phyloP scores from a whole-genome alignment of 805 yeast species.

The Helenozyma baotianmanensis region DNA sequence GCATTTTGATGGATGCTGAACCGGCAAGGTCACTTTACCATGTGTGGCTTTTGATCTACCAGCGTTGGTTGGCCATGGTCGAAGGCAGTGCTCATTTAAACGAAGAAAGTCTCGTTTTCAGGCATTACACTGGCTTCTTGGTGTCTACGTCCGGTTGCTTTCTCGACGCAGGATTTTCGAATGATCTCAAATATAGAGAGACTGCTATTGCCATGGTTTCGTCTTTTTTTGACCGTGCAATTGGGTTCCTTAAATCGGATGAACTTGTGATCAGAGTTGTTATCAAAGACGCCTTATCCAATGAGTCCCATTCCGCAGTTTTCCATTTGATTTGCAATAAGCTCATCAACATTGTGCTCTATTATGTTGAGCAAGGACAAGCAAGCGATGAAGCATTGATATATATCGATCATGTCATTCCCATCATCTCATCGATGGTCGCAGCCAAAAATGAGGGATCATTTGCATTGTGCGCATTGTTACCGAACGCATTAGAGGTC shows the following conservation, averaged over 20 bases:
- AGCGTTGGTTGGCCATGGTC: slow-evolving; percentile 41
- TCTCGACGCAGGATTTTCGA: slow-evolving; percentile 28
- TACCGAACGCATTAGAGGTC: slow-evolving; percentile 26
- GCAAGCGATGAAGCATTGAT: slow-evolving; percentile 27
- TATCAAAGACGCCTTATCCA: slow-evolving; percentile 64
- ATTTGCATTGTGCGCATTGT: slow-evolving; percentile 26
- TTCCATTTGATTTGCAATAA: slow-evolving; percentile 46
- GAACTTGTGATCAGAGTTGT: slow-evolving; percentile 60
- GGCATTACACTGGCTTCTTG: slow-evolving; percentile 68
- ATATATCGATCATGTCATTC: slow-evolving; percentile 47
- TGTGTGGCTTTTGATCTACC: slow-evolving; percentile 44
- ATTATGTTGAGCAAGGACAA: slow-evolving; percentile 23
- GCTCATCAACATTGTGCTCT: slow-evolving; percentile 34
- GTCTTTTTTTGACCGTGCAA: slow-evolving; percentile 48
- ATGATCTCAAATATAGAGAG: slow-evolving; percentile 17
- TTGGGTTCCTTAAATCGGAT: slow-evolving; percentile 43
- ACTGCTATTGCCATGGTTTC: slow-evolving; percentile 36
- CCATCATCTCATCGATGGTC: slow-evolving; percentile 41
- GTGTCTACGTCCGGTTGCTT: slow-evolving; percentile 69
- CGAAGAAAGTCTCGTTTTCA: slow-evolving; percentile 46
- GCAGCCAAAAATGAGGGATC: slow-evolving; percentile 31
- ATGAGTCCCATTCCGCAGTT: slow-evolving; percentile 58
- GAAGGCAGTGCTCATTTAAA: slow-evolving; percentile 21
- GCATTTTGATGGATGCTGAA: slow-evolving; percentile 23
- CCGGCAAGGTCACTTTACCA: slow-evolving; percentile 38